Conservation (phyloP, 2,329 filamentous ascomycete species). For the Epicoccum sorghinum region DNA sequence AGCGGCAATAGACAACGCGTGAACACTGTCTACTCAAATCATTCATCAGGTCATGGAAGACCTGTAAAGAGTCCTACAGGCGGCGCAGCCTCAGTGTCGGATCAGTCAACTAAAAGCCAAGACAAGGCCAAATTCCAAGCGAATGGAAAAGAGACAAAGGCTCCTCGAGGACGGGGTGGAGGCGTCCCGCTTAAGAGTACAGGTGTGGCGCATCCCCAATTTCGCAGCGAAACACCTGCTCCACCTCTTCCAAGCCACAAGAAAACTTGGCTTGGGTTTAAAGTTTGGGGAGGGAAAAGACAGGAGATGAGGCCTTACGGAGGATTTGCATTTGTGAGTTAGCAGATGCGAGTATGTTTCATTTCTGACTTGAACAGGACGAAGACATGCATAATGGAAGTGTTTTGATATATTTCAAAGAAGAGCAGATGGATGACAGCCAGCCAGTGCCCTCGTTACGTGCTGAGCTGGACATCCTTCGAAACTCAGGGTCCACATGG, state of each 20-base stretch:
- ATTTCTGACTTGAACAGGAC: conserved; percentile 36
- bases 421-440: conserved; percentile 46
- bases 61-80: conserved; percentile 31
- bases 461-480: conserved; percentile 42
- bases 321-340: conserved; percentile 46
- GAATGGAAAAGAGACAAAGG: conserved; percentile 48
- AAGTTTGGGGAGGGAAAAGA: conserved; percentile 43
- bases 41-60: conserved; percentile 25
- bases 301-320: conserved; percentile 41
- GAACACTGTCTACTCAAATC: conserved; percentile 31
- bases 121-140: conserved; percentile 43
- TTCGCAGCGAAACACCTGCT: conserved; percentile 34
- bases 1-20: conserved; percentile 26
- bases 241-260: conserved; percentile 27
- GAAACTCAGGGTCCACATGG: conserved; percentile 47
- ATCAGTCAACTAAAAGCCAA: conserved; percentile 35
- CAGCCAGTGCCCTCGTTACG: conserved; percentile 45
- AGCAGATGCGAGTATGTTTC: neutral
- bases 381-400: conserved; percentile 48
- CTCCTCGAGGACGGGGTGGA: conserved; percentile 45
- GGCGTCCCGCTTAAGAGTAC: conserved; percentile 46
- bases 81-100: conserved; percentile 35
- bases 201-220: conserved; percentile 20
- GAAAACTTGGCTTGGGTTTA: conserved; percentile 46
- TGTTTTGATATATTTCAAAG: conserved; percentile 48